Conservation (phyloP, 805 yeast species). For the Starmera quercuum region DNA sequence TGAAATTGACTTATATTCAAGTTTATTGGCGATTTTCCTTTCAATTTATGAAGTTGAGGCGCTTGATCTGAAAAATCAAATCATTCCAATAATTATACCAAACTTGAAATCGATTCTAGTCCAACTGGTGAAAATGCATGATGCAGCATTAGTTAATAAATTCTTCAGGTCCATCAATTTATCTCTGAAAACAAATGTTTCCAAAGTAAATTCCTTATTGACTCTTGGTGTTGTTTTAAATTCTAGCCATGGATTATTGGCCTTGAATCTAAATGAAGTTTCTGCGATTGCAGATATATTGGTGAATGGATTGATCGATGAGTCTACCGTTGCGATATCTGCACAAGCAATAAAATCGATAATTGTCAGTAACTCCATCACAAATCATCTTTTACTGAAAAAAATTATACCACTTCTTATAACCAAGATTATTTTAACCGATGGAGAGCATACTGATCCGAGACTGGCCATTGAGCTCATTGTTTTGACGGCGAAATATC, state of each 20-base stretch:
- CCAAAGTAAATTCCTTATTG: constrained; percentile 30
- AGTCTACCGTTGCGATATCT: constrained; percentile 31
- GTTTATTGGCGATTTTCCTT: constrained; percentile 57
- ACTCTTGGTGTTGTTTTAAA: constrained; percentile 38
- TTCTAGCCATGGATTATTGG: constrained; percentile 26
- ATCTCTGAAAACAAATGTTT: constrained; percentile 13
- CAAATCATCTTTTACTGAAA: constrained; percentile 32
- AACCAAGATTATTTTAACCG: constrained; percentile 10
- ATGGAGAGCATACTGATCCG: constrained; percentile 21
- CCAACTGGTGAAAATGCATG: constrained; percentile 24
- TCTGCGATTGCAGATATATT: constrained; percentile 27
- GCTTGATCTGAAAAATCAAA: constrained; percentile 23
- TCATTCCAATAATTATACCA: constrained; percentile 46
- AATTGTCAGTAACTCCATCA: constrained; percentile 23
- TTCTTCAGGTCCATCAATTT: constrained; percentile 31
- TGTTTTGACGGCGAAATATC: constrained; percentile 10
- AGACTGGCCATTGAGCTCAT: constrained; percentile 24
- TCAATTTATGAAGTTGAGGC: constrained; percentile 38
- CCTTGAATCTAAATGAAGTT: constrained; percentile 28
- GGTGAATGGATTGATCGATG: constrained; percentile 25
- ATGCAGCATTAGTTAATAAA: constrained; percentile 21
- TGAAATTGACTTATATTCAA: constrained; percentile 61
- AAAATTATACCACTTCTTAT: constrained; percentile 40
- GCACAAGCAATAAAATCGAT: constrained; percentile 60
- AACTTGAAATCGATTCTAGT: constrained; percentile 38